phyloP scores from a whole-genome alignment of 495 filamentous ascomycete species.

The Aspergillus nidulans region DNA sequence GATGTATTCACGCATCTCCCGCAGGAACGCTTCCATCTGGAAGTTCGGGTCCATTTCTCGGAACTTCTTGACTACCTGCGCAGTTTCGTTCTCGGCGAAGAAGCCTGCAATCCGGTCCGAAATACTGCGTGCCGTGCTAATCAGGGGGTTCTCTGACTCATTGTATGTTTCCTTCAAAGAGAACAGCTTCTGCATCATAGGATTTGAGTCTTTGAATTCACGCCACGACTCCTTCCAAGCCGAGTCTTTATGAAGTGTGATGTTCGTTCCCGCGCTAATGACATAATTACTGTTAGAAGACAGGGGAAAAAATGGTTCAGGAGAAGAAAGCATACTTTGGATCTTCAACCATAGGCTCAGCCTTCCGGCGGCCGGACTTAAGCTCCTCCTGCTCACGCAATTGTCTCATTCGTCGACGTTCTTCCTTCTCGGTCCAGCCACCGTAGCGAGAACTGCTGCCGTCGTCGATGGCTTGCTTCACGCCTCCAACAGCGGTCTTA shows the following conservation, averaged over 20 bases:
- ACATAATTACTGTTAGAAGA: conserved; percentile 19
- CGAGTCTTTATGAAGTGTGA: conserved; percentile 94
- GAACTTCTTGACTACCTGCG: conserved; percentile 94
- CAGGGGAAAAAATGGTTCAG: not conserved
- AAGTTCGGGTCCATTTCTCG: conserved; percentile 94
- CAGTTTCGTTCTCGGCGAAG: conserved; percentile 97
- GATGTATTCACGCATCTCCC: conserved; percentile 96
- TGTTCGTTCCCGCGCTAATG: conserved; percentile 82
- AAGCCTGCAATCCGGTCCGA: conserved; percentile 90
- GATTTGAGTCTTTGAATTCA: conserved; percentile 82
- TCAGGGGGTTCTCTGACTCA: conserved; percentile 94
- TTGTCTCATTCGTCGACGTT: conserved; percentile 73
- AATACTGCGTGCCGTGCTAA: conserved; percentile 88
- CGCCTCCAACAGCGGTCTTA: conserved; percentile 63
- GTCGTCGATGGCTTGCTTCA: conserved; percentile 95
- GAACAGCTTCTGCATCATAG: conserved; percentile 85
- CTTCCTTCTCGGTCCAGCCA: conserved; percentile 93
- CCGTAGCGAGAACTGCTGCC: conserved; percentile 94
- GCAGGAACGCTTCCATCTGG: conserved; percentile 88
- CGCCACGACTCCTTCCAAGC: conserved; percentile 95
- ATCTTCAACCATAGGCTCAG: conserved; percentile 67
- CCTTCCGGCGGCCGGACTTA: conserved; percentile 32
- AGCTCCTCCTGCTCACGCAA: conserved; percentile 63
- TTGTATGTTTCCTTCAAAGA: conserved; percentile 77
- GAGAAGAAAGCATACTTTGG: conserved; percentile 62